phyloP scores from a whole-genome alignment of 2,329 filamentous ascomycete species.

The Cryphonectria nitschkei region DNA sequence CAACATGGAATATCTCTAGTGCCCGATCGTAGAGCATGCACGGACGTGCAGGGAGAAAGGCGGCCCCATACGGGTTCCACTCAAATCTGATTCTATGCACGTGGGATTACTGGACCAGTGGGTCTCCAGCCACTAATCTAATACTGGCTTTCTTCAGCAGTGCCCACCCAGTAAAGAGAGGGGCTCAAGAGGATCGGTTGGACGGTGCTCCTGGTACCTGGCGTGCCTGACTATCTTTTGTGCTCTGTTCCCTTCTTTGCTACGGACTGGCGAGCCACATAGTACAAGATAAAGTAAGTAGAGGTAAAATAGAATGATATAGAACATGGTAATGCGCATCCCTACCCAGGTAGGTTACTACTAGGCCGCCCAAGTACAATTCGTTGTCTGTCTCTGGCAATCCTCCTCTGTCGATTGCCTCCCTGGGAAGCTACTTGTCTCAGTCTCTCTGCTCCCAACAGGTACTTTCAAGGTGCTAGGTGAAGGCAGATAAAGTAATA shows the following conservation, averaged over 20 bases:
- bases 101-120: background rate
- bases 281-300: background rate
- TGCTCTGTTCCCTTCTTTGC: background rate
- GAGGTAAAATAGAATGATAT: background rate
- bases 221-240: background rate
- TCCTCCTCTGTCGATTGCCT: background rate
- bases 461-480: background rate
- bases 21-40: background rate
- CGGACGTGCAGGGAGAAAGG: background rate
- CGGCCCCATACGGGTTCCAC: background rate
- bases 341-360: background rate
- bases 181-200: background rate
- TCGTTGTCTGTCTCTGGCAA: background rate
- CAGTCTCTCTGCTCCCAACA: background rate
- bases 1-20: background rate
- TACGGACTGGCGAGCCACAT: background rate
- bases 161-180: too few species aligned
- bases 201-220: background rate
- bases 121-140: background rate
- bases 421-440: background rate
- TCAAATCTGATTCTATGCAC: background rate
- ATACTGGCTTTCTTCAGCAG: background rate
- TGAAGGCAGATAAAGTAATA: background rate
- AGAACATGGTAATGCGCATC: background rate
- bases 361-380: background rate